Conservation (phyloP, 192 early-diverging fungal species). For the Linnemannia zychae region DNA sequence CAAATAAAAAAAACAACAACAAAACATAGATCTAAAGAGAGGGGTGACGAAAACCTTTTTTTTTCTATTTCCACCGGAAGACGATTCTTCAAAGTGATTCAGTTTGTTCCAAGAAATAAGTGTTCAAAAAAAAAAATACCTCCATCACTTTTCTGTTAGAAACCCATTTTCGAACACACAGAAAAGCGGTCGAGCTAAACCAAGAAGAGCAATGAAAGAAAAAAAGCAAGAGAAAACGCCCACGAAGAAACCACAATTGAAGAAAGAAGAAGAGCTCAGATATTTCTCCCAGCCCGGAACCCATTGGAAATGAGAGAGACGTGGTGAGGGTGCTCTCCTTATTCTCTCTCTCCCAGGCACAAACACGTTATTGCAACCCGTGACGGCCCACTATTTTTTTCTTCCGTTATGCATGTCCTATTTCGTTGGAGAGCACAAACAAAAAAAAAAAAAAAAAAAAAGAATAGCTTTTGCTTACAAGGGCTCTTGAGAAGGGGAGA, state of each 20-base stretch:
- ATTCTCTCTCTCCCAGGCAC: neutral
- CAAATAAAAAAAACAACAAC: neutral
- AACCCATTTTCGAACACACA: too few relatives aligned
- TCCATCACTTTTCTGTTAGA: too few relatives aligned
- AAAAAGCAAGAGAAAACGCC: too few relatives aligned
- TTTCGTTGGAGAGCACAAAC: neutral
- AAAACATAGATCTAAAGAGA: neutral
- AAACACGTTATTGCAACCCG: conserved; percentile 38
- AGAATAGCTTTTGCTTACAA: too few relatives aligned
- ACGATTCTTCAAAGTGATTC: too few relatives aligned
- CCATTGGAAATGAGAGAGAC: neutral
- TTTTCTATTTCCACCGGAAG: neutral
- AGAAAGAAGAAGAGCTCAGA: neutral
- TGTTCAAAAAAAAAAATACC: too few relatives aligned
- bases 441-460: neutral
- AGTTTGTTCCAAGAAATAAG: too few relatives aligned
- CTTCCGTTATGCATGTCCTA: neutral
- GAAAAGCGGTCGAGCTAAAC: too few relatives aligned
- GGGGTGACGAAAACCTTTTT: neutral
- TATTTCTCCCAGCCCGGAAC: too few relatives aligned
- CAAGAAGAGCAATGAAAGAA: too few relatives aligned
- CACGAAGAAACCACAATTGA: neutral
- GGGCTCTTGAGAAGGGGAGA: neutral
- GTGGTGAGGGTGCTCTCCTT: conserved; percentile 1
- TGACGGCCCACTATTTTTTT: neutral